Evolutionary conservation across 2,329 filamentous ascomycete species (phyloP).

Genomic region (Fusarium secorum): DNA sequence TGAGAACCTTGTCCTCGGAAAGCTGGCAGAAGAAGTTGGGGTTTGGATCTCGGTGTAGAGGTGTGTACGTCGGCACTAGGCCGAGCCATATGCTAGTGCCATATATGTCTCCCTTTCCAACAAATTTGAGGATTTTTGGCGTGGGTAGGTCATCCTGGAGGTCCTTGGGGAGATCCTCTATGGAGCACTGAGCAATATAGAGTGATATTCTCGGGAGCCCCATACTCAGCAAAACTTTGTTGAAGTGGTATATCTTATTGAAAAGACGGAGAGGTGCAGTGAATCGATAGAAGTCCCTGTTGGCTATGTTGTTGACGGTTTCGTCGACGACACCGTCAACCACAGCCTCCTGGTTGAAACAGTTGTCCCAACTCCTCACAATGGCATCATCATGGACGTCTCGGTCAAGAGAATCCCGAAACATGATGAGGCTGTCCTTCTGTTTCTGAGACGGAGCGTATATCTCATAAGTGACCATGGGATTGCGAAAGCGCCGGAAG

Average conservation of each 20-base stretch:
- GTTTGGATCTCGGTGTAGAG: conserved; percentile 91
- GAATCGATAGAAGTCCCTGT: conserved; percentile 61
- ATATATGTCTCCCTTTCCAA: conserved; percentile 86
- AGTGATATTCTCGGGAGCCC: conserved; percentile 54
- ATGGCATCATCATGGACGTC: conserved; percentile 44
- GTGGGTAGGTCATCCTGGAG: conserved; percentile 73
- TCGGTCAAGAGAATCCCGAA: conserved; percentile 41
- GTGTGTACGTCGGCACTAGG: conserved; percentile 84
- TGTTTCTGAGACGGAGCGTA: conserved; percentile 39
- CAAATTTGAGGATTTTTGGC: conserved; percentile 67
- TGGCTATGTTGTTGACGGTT: neutral
- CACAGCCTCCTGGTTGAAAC: conserved; percentile 19
- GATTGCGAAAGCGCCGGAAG: conserved; percentile 44
- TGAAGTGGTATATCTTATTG: conserved; percentile 62
- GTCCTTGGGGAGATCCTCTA: conserved; percentile 70
- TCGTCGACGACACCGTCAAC: neutral
- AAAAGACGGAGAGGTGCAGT: conserved; percentile 71
- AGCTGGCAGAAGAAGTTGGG: conserved; percentile 92
- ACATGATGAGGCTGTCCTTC: conserved; percentile 32
- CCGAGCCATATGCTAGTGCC: conserved; percentile 89
- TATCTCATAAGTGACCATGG: conserved; percentile 52
- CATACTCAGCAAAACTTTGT: conserved; percentile 39
- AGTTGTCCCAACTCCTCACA: conserved; percentile 43
- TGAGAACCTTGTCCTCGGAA: conserved; percentile 73
- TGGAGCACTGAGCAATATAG: conserved; percentile 85